A percentile compares a stretch with the other conserved stretches of the same genome.
These are phyloP conservation scores for Cyclanthera cordifolia DNA, from an alignment of 306 rosid genomes.

Conservation along the genomic window DNA sequence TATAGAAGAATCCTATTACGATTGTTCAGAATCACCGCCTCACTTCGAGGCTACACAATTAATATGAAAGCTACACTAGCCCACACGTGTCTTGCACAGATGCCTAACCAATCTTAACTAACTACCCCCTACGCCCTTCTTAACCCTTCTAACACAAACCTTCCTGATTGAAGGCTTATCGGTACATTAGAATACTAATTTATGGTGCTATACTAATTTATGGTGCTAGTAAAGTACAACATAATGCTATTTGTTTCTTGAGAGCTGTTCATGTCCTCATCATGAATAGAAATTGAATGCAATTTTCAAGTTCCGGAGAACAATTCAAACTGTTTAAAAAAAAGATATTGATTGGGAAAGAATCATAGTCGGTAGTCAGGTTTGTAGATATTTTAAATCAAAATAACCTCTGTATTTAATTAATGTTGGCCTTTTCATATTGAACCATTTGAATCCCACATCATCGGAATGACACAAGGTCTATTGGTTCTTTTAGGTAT, in stretches of 20 bases:
- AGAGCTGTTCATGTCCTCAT: neutral
- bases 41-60: too few species aligned
- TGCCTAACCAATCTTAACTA: too few species aligned
- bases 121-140: too few species aligned
- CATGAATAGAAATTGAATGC: neutral
- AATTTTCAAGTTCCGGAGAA: neutral
- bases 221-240: neutral
- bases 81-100: too few species aligned
- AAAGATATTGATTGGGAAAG: slow-evolving; percentile 1
- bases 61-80: too few species aligned
- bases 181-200: too few species aligned
- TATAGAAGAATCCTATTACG: too few species aligned
- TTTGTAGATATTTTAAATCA: neutral
- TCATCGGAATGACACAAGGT: neutral
- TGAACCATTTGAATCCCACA: neutral
- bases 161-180: too few species aligned
- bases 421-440: neutral
- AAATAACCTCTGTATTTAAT: neutral
- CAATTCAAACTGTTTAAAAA: neutral
- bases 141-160: too few species aligned
- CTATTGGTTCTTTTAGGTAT: neutral
- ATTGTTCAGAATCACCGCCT: too few species aligned
- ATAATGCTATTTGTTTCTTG: neutral
- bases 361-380: neutral
- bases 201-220: too few species aligned